phyloP scores from a whole-genome alignment of 768 basidiomycete genomes.

The Vishniacozyma victoriae region DNA sequence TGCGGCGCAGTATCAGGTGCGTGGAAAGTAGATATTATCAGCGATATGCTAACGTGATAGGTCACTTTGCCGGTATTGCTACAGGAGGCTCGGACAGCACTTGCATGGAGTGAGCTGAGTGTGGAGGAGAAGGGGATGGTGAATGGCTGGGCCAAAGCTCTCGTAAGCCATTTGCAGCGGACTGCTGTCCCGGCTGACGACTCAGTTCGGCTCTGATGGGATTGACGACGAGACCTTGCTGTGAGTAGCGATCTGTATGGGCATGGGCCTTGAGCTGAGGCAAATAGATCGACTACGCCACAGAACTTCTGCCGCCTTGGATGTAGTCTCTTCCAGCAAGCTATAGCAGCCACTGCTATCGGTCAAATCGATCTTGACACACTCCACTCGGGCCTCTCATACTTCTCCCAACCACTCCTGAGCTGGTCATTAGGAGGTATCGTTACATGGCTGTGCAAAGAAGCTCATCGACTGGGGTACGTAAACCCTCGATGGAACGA shows the following conservation, averaged over 20 bases:
- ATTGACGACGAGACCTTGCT: constrained; percentile 43
- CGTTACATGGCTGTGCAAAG: constrained; percentile 42
- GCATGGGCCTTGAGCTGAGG: background rate
- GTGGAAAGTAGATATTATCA: background rate
- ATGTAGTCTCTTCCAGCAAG: constrained; percentile 47
- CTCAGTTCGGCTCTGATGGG: constrained; percentile 47
- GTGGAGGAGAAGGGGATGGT: constrained; percentile 17
- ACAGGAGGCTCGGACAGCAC: constrained; percentile 16
- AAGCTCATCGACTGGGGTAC: constrained; percentile 45
- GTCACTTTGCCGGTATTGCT: constrained; percentile 19
- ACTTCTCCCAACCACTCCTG: constrained; percentile 49
- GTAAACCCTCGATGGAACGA: background rate
- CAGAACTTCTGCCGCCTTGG: constrained; percentile 43
- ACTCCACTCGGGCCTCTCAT: constrained; percentile 47
- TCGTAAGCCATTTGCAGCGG: constrained; percentile 36
- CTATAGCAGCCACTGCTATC: constrained; percentile 38
- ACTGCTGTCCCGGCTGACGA: background rate
- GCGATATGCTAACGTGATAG: background rate
- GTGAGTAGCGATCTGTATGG: constrained; percentile 5
- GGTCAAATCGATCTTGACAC: constrained; percentile 47
- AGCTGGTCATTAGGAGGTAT: constrained; percentile 49
- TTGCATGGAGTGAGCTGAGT: constrained; percentile 13
- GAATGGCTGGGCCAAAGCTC: constrained; percentile 43
- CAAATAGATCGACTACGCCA: constrained; percentile 43
- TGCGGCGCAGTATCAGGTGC: constrained; percentile 20